phyloP scores from a whole-genome alignment of 345 rosid genomes.

The Gossypium anomalum region DNA sequence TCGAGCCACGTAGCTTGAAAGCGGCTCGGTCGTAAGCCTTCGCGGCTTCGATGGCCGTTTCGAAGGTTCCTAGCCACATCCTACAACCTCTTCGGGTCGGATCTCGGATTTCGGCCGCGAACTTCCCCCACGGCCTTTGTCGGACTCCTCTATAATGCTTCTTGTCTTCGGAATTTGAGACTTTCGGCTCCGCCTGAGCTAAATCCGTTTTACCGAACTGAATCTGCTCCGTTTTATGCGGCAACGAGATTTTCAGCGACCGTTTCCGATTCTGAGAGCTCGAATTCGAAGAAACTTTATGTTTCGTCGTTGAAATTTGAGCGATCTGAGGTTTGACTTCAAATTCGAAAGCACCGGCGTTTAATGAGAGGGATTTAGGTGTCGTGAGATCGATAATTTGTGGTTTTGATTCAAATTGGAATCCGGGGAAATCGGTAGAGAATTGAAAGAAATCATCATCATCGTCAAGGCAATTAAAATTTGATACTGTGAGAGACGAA shows the following conservation, averaged over 20 bases:
- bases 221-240: slow-evolving; percentile 43
- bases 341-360: slow-evolving; percentile 15
- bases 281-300: slow-evolving; percentile 11
- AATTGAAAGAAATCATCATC: slow-evolving; percentile 24
- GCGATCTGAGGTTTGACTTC: slow-evolving; percentile 26
- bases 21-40: slow-evolving; percentile 82
- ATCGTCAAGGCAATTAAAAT: slow-evolving; percentile 13
- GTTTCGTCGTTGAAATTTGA: slow-evolving; percentile 3
- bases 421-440: slow-evolving; percentile 15
- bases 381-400: slow-evolving; percentile 31
- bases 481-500: slow-evolving; percentile 23
- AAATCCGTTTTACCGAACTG: slow-evolving; percentile 30
- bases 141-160: slow-evolving; percentile 86
- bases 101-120: slow-evolving; percentile 93
- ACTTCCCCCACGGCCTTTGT: slow-evolving; percentile 92
- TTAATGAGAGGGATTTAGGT: slow-evolving; percentile 17
- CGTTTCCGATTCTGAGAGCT: slow-evolving; percentile 38
- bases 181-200: not conserved
- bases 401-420: slow-evolving; percentile 38
- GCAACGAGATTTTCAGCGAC: slow-evolving; percentile 47
- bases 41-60: slow-evolving; percentile 70
- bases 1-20: slow-evolving; percentile 71
- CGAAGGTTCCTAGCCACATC: slow-evolving; percentile 88
- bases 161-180: slow-evolving; percentile 19
- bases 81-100: slow-evolving; percentile 69